Conservation (phyloP, 805 yeast genomes). For the Pichia occidentalis region DNA sequence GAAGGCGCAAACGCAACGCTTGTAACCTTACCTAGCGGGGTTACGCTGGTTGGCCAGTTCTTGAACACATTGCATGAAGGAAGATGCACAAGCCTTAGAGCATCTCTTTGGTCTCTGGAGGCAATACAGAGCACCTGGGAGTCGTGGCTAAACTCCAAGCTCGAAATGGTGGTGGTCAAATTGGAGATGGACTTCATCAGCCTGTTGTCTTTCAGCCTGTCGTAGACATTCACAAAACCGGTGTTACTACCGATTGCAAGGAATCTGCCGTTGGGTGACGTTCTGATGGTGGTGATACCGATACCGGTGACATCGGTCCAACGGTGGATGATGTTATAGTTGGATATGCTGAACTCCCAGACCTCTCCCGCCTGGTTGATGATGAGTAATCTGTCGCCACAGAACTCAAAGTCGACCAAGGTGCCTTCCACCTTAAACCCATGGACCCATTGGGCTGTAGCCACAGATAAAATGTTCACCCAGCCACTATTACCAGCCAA, state of each 20-base stretch:
- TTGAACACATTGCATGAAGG: conserved; percentile 81
- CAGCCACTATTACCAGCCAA: conserved; percentile 84
- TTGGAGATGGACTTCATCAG: conserved; percentile 69
- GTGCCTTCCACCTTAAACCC: conserved; percentile 89
- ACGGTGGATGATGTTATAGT: conserved; percentile 45
- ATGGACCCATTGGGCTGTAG: conserved; percentile 77
- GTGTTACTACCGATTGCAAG: conserved; percentile 82
- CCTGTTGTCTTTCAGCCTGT: conserved; percentile 38
- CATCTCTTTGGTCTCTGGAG: conserved; percentile 78
- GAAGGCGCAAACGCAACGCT: conserved; percentile 71
- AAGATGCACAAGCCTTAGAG: conserved; percentile 77
- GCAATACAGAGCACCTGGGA: conserved; percentile 87
- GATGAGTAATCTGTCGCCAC: conserved; percentile 40
- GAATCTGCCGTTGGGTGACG: conserved; percentile 57
- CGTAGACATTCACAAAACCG: conserved; percentile 88
- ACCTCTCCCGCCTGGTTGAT: conserved; percentile 79
- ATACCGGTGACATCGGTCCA: conserved; percentile 88
- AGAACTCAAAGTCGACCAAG: conserved; percentile 73
- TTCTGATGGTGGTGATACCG: conserved; percentile 69
- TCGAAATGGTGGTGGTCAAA: conserved; percentile 72
- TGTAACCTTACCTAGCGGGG: conserved; percentile 94
- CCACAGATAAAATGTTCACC: conserved; percentile 72
- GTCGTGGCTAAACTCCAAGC: conserved; percentile 70
- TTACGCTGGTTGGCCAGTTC: conserved; percentile 97
- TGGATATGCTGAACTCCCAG: conserved; percentile 70